phyloP scores from a whole-genome alignment of 1,284 basidiomycete genomes.

The Austropuccinia psidii region DNA sequence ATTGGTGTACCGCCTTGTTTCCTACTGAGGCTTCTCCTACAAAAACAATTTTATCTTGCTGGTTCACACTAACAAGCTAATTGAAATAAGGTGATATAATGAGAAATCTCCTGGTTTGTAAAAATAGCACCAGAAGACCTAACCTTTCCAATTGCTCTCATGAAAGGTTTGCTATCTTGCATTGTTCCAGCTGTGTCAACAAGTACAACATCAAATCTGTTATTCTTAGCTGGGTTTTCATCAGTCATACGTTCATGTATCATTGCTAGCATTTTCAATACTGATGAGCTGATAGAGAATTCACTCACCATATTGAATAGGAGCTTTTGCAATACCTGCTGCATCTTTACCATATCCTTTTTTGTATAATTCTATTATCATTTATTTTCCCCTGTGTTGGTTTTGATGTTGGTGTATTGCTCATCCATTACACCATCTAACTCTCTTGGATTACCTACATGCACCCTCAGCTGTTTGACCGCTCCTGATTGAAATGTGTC shows the following conservation, averaged over 20 bases:
- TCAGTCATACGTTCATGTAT: not conserved
- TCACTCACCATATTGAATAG: slow-evolving; percentile 69
- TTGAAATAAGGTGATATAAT: not conserved
- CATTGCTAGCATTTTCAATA: no score
- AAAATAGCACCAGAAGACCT: slow-evolving; percentile 10
- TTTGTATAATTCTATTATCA: slow-evolving; percentile 81
- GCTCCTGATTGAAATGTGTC: slow-evolving; percentile 98
- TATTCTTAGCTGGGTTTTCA: slow-evolving; percentile 58
- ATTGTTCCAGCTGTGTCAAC: slow-evolving; percentile 96
- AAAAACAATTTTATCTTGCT: slow-evolving; percentile 90
- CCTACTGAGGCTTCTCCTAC: slow-evolving; percentile 93
- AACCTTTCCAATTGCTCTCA: slow-evolving; percentile 92
- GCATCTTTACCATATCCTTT: slow-evolving; percentile 97
- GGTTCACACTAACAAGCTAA: slow-evolving; percentile 79
- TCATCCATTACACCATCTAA: slow-evolving; percentile 55
- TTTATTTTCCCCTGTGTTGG: slow-evolving; percentile 41
- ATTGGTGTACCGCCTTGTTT: slow-evolving; percentile 91
- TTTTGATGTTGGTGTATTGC: slow-evolving; percentile 43
- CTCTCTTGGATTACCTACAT: slow-evolving; percentile 88
- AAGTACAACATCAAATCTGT: slow-evolving; percentile 84
- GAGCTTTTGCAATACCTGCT: slow-evolving; percentile 91
- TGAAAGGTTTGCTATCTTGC: slow-evolving; percentile 97
- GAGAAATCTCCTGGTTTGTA: no score
- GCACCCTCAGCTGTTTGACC: slow-evolving; percentile 93
- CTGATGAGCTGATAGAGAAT: no score